Evolutionary conservation across 805 yeast genomes (phyloP), one percentile per base, ranked within the genome.

Genomic region (Zygoascus biomembranicola): DNA sequence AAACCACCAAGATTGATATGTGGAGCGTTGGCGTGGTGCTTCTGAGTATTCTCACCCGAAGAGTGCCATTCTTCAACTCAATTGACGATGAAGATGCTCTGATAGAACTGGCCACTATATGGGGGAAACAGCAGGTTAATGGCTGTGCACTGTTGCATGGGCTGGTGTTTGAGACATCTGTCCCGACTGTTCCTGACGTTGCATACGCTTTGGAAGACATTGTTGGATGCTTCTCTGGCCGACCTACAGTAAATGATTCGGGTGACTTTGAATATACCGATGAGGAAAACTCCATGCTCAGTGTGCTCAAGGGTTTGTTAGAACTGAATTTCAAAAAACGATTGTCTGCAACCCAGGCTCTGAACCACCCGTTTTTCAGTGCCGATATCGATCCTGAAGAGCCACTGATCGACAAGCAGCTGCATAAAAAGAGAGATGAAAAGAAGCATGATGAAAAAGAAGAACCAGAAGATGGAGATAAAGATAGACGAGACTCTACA

Each of bases 1-100:
- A 90, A 70, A 77, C 85, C 2, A 79, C 87, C 5, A 85, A 84
- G 66, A 80, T 90, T 45, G 97, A 90, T 67, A 79, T 88, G 8
- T 90, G 97, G 97, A 84, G 96, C 0, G 95, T 89, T 0, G 97
- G 97, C 1, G 89, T 90, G 11, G 86, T 90, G 56, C 76, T 92
- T 32, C 72, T 92, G 60, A 85, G 96, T 32, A 73, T 92, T 57
- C 66, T 94, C 26, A 68, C 87, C 1, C 74, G 94, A 61, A 76
- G 95, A 61, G 92, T 90, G 68, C 98, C 99, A 5, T 85, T 94
- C 63, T 94, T 94, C 73, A 89, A 89, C 65, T 90, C 97, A 1
- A 82, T 87, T 5, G 98, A 92, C 69, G 99, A 94, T 66, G 81
- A 83, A 2, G 98, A 94, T 62, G 96, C 98, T 0, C 67, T 92